Conservation (phyloP, 179 eudicot species). For the Patellifolia procumbens region DNA sequence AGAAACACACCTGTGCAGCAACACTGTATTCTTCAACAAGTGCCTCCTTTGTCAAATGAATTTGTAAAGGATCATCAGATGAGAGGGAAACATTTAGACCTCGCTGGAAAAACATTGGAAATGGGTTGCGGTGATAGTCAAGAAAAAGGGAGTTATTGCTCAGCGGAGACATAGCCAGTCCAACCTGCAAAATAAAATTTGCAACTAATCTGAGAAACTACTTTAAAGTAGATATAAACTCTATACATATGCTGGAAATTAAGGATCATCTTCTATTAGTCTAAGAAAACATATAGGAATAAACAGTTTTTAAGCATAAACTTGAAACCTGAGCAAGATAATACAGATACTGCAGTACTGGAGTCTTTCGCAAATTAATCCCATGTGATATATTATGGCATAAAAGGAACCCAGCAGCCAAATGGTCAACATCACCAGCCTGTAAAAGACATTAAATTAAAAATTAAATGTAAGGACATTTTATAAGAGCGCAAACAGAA, state of each 20-base stretch:
- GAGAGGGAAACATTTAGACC: constrained; percentile 86
- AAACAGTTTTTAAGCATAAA: background rate
- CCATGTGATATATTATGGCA: constrained; percentile 85
- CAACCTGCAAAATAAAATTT: constrained; percentile 46
- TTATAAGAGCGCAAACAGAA: background rate
- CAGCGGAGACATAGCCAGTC: constrained; percentile 79
- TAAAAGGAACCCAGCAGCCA: constrained; percentile 77
- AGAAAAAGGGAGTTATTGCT: constrained; percentile 86
- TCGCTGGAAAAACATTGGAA: constrained; percentile 80
- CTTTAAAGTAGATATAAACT: background rate
- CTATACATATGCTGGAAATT: background rate
- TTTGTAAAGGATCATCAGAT: constrained; percentile 81
- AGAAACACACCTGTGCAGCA: constrained; percentile 61
- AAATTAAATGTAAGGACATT: background rate
- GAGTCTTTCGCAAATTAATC: constrained; percentile 71
- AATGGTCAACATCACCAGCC: constrained; percentile 87
- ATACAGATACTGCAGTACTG: constrained; percentile 75
- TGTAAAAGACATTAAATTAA: constrained; percentile 24
- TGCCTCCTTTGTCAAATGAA: constrained; percentile 82
- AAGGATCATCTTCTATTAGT: background rate
- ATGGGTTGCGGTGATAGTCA: constrained; percentile 82
- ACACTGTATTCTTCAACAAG: constrained; percentile 82
- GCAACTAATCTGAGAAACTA: background rate
- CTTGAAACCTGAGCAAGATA: constrained; percentile 74
- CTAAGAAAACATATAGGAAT: background rate